Base-by-base conservation (phyloP, 148 eudicot species). In the Dysphania ambrosioides region DNA sequence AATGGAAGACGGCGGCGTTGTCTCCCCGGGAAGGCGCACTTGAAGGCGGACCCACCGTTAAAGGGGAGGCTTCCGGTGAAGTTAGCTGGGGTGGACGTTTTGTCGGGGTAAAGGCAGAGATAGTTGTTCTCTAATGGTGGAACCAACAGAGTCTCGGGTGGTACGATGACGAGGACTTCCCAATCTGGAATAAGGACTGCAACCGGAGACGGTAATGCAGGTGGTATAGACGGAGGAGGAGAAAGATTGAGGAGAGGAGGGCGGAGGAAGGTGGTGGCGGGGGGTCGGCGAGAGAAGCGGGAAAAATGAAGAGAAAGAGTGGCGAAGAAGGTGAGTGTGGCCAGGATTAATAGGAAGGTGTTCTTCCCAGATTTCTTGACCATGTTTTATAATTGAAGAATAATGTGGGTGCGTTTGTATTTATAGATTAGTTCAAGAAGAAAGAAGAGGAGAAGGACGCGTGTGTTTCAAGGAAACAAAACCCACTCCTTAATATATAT, bases 141-240 rank as follows among this genome's bases (percentile, higher is more conserved):
- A 3, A 16, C 0, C 10, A 63, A 21, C 0, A 58, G 30, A 1
- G 70, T 72, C n/a, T 78, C 86, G 23, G 84, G 79, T 3, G 82
- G 68, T n/a, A 77, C 77, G 40, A 91, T 58, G 4, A 91, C 86
- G 15, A 83, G 75, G 5, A 87, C 79, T 59, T 85, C 84, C 90
- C 95, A 89, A 29, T 78, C 86, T 2, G 92, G 94, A n/a, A 92
- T 68, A 51, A 92, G 73, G 70, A 89, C 34, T 3, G 94, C 76
- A 5, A 56, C 61, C 40, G 77, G 51, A 8, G 60, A 80, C 15
- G 69, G 27, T 30, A 27, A 35, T 3, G 40, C 56, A 27, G 75
- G 77, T 7, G 68, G 64, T n/a, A n/a, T n/a, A n/a, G 72, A 58
- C 11, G 53, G 75, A 12, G 51, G 55, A 0, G 47, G 71, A 61